Evolutionary conservation across 2,329 filamentous ascomycete genomes (phyloP).

Genomic region (Fusarium neocosmosporiellum): DNA sequence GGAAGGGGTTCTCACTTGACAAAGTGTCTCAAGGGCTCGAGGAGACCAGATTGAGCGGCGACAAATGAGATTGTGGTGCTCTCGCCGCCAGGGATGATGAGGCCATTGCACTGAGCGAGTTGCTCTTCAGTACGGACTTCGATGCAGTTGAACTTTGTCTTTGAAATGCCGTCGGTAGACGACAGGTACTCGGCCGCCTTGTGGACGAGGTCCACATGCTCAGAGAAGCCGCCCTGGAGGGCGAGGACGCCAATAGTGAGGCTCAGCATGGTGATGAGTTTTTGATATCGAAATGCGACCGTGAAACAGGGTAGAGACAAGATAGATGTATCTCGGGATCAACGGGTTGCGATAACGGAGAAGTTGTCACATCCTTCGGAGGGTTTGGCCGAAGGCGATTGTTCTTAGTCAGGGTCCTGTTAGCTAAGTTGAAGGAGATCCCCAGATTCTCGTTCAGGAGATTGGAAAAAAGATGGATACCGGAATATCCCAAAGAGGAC

Average conservation of each 20-base stretch:
- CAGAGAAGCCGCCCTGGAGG: slow-evolving; percentile 91
- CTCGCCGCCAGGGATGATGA: slow-evolving; percentile 94
- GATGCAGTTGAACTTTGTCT: slow-evolving; percentile 68
- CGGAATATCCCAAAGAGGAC: slow-evolving; percentile 37
- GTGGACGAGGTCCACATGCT: slow-evolving; percentile 83
- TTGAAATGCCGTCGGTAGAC: slow-evolving; percentile 33
- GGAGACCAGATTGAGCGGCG: slow-evolving; percentile 80
- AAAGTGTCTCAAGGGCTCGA: slow-evolving; percentile 88
- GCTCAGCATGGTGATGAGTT: slow-evolving; percentile 34
- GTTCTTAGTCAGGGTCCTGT: slow-evolving; percentile 15
- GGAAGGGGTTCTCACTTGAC: slow-evolving; percentile 75
- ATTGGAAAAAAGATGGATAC: slow-evolving; percentile 11
- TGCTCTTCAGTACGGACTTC: slow-evolving; percentile 83
- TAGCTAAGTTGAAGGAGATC: slow-evolving; percentile 9
- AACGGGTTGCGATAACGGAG: slow-evolving; percentile 27
- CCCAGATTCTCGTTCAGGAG: slow-evolving; percentile 35
- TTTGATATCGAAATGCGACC: not conserved
- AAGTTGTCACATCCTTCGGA: slow-evolving; percentile 19
- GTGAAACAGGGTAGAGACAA: not conserved
- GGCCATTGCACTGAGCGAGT: slow-evolving; percentile 78
- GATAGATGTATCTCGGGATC: not conserved
- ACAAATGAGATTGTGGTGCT: slow-evolving; percentile 94
- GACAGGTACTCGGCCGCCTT: slow-evolving; percentile 69
- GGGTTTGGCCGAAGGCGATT: slow-evolving; percentile 25
- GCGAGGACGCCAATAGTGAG: slow-evolving; percentile 73